A percentile compares a stretch with the other conserved stretches of the same genome.
These are phyloP conservation scores for Eleusine coracana DNA, from an alignment of 176 grass and related monocot species.

Conservation along the genomic window DNA sequence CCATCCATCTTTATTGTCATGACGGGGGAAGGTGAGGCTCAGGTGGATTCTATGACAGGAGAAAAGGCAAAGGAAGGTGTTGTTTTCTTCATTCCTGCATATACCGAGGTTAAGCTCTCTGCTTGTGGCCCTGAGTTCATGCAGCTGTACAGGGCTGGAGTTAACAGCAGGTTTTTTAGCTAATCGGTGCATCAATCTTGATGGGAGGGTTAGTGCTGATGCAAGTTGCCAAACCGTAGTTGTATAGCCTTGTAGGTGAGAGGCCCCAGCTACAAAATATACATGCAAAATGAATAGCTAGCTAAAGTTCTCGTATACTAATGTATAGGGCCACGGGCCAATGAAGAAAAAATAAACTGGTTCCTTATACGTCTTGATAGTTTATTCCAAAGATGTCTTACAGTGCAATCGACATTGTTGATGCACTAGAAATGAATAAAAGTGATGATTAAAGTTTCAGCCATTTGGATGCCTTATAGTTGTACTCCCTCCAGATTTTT, in stretches of 20 bases:
- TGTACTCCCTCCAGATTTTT: too few relatives aligned
- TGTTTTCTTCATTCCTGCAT: conserved; percentile 68
- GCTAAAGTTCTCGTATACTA: conserved; percentile 20
- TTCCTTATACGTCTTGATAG: conserved; percentile 19
- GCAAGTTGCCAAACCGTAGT: not conserved
- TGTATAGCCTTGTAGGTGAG: conserved; percentile 25
- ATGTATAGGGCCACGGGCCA: conserved; percentile 39
- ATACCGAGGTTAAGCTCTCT: conserved; percentile 61
- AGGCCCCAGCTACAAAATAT: conserved; percentile 31
- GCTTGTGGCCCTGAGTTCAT: conserved; percentile 36
- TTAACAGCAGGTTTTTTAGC: conserved; percentile 76
- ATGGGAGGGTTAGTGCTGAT: not conserved
- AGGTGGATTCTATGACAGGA: conserved; percentile 25
- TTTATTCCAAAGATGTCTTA: conserved; percentile 17
- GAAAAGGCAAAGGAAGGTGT: conserved; percentile 63
- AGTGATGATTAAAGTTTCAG: not conserved
- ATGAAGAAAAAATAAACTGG: not conserved
- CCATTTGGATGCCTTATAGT: not conserved
- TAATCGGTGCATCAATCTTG: conserved; percentile 33
- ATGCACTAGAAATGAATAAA: conserved; percentile 19
- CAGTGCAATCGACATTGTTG: conserved; percentile 5
- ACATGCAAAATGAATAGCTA: conserved; percentile 33
- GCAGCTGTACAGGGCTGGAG: conserved; percentile 74
- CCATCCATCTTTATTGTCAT: conserved; percentile 81
- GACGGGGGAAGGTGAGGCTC: conserved; percentile 55